Evolutionary conservation across 768 basidiomycete genomes (phyloP).

Genomic region (Naganishia friedmannii): DNA sequence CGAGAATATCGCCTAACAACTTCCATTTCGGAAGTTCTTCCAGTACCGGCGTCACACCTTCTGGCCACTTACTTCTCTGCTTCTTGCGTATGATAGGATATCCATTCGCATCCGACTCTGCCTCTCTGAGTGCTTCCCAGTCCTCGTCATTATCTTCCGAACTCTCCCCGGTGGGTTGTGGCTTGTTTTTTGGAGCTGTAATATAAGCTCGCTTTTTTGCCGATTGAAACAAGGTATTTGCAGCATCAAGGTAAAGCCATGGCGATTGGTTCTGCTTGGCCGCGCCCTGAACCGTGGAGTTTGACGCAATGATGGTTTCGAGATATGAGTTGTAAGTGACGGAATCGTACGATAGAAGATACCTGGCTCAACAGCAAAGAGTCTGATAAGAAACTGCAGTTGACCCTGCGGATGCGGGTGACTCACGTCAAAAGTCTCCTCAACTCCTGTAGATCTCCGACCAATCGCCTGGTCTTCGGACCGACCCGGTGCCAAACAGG

Average conservation of each 20-base stretch:
- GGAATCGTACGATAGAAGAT: slow-evolving; percentile 83
- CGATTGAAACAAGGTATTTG: slow-evolving; percentile 75
- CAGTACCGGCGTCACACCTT: slow-evolving; percentile 64
- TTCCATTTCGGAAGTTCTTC: slow-evolving; percentile 97
- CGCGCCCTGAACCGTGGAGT: slow-evolving; percentile 58
- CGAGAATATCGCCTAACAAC: slow-evolving; percentile 73
- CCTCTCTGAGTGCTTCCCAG: slow-evolving; percentile 43
- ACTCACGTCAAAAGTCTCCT: slow-evolving; percentile 75
- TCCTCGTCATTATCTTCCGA: slow-evolving; percentile 63
- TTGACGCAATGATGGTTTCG: slow-evolving; percentile 74
- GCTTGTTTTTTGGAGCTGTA: slow-evolving; percentile 47
- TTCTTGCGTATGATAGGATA: slow-evolving; percentile 9
- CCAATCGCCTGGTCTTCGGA: slow-evolving; percentile 83
- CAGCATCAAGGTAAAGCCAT: slow-evolving; percentile 84
- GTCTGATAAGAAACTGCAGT: too few species aligned
- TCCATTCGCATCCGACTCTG: slow-evolving; percentile 32
- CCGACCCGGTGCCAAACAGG: slow-evolving; percentile 97
- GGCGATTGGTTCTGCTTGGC: slow-evolving; percentile 69
- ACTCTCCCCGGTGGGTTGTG: slow-evolving; percentile 23
- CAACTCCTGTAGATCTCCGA: slow-evolving; percentile 78
- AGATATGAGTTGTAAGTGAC: slow-evolving; percentile 87
- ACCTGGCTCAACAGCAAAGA: slow-evolving; percentile 58
- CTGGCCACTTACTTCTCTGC: slow-evolving; percentile 35
- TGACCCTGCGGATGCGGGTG: too few species aligned
- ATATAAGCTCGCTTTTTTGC: slow-evolving; percentile 80